Evolutionary conservation across 2,329 filamentous ascomycete genomes (phyloP).

Genomic region (Fusarium sp.): DNA sequence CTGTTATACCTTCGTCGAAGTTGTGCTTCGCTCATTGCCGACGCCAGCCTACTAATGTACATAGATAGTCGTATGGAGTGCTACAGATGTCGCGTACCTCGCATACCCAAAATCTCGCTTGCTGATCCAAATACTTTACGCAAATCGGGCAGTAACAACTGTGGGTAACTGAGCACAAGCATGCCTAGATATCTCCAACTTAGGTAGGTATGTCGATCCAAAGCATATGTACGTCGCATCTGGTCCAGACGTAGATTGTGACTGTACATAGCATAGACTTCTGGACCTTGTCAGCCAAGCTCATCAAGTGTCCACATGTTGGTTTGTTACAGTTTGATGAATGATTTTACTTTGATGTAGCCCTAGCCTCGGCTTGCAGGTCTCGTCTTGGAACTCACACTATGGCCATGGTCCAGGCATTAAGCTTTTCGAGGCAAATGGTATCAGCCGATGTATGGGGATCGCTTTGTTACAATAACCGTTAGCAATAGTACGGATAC

Average conservation of each 20-base stretch:
- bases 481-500: slow-evolving; percentile 5
- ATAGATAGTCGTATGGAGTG: background rate
- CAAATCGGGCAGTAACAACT: background rate
- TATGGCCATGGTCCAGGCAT: slow-evolving; percentile 8
- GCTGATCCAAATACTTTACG: slow-evolving; percentile 19
- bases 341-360: background rate
- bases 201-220: background rate
- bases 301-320: background rate
- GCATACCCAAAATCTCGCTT: slow-evolving; percentile 29
- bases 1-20: background rate
- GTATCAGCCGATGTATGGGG: background rate
- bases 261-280: background rate
- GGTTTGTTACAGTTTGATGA: background rate
- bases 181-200: background rate
- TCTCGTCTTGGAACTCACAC: background rate
- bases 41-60: slow-evolving; percentile 1
- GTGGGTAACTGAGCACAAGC: background rate
- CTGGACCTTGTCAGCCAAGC: background rate
- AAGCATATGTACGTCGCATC: background rate
- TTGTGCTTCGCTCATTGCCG: background rate
- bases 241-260: background rate
- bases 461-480: slow-evolving; percentile 2
- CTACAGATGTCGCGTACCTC: background rate
- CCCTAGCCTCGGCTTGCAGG: background rate
- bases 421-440: background rate